These are phyloP conservation scores for Epithemia pelagica DNA, from an alignment of 108 stramenopile species.

Conservation along the genomic window DNA sequence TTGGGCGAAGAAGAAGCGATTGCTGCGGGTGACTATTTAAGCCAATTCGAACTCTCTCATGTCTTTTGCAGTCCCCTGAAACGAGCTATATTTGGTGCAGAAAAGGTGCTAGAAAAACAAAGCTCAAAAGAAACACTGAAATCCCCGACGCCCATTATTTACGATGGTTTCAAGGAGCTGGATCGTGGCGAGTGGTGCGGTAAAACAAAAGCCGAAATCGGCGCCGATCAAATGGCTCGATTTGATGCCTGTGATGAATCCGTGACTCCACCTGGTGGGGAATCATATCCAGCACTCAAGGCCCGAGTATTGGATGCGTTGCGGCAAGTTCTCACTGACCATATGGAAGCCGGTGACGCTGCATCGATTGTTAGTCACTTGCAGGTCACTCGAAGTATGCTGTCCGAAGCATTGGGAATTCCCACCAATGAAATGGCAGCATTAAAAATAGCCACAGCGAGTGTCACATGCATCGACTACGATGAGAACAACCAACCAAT, in stretches of 20 bases:
- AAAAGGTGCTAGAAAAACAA: conserved; percentile 32
- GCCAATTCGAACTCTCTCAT: conserved; percentile 51
- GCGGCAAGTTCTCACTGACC: conserved; percentile 39
- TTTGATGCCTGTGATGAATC: conserved; percentile 82
- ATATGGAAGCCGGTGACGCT: conserved; percentile 48
- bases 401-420: conserved; percentile 70
- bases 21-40: conserved; percentile 66
- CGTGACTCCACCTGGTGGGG: conserved; percentile 80
- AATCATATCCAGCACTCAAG: conserved; percentile 65
- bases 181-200: conserved; percentile 74
- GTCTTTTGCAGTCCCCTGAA: conserved; percentile 69
- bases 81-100: conserved; percentile 75
- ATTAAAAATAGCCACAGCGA: conserved; percentile 73
- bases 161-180: conserved; percentile 74
- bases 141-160: conserved; percentile 17
- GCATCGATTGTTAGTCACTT: conserved; percentile 78
- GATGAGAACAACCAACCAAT: conserved; percentile 37
- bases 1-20: conserved; percentile 74
- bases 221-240: conserved; percentile 47
- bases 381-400: conserved; percentile 78
- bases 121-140: conserved; percentile 5
- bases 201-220: conserved; percentile 68
- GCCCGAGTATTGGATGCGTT: conserved; percentile 57
- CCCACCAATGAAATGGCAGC: conserved; percentile 58
- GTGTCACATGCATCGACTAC: conserved; percentile 80